Base-by-base conservation (phyloP, 2,329 filamentous ascomycete species). In the Aspergillus oerlinghausenensis region DNA sequence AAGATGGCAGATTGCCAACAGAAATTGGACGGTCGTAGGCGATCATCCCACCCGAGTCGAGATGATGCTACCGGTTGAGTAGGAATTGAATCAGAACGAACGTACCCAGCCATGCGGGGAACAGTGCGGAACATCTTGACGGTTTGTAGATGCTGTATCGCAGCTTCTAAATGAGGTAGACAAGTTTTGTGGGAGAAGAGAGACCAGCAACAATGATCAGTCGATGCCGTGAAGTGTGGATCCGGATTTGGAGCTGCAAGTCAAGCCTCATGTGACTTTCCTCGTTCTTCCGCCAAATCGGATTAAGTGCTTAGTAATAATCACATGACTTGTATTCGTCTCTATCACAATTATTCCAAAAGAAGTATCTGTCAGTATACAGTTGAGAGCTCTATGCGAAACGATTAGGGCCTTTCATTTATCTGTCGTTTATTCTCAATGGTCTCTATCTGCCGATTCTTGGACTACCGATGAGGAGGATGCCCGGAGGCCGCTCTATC, bases 51-150 rank as follows among this genome's bases (percentile, higher is more conserved):
- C 23, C 21, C 21, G 4, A 7, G 6, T 47, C 26, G 50, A 29
- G 51, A 49, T 23, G 58, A 65, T 60, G 43, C 11, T 23, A 25
- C 11, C 43, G 11, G 23, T 25, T 7, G 57, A 60, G 62, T 57
- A 59, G 54, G 52, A 63, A 60, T 60, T 62, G 58, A 42, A n/a
- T 54, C 58, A 25, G 17, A 25, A 51, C 21, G 8, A 42, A 73
- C 75, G 52, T 75, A 77, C 75, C 74, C 74, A 62, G 73, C 74
- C 64, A 75, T 64, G 60, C 75, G 71, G 66, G 75, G 74, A 61
- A 68, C 64, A 60, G 75, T 76, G 67, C 73, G 73, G 65, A 73
- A 73, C 67, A 77, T 77, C 63, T 69, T 73, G 67, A 63, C 67
- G 67, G 67, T 67, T 55, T 65, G 61, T 50, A 55, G 61, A 59